Percentiles rank a stretch among this genome's conserved stretches.
These are phyloP conservation scores for Passalora sequoiae DNA, from an alignment of 2,329 filamentous ascomycete genomes.

Conservation along the genomic window DNA sequence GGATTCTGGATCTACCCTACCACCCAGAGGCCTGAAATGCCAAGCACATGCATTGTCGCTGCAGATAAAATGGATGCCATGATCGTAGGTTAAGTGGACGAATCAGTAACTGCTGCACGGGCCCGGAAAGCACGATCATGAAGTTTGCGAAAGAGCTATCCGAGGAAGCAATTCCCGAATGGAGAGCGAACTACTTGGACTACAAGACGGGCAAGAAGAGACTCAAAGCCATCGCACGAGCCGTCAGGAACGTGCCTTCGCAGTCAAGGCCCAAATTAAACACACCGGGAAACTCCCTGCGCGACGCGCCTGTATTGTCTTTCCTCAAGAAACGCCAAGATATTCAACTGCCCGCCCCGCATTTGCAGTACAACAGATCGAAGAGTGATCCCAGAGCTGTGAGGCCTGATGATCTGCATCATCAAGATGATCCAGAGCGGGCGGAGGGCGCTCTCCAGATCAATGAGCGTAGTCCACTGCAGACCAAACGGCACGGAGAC, in stretches of 20 bases:
- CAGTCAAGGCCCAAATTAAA: slow-evolving; percentile 8
- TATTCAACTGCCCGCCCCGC: too few relatives aligned
- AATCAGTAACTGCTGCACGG: too few relatives aligned
- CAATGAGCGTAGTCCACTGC: slow-evolving; percentile 31
- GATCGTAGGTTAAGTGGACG: too few relatives aligned
- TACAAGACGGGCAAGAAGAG: slow-evolving; percentile 58
- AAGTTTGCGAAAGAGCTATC: slow-evolving; percentile 60
- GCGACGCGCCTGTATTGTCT: background rate
- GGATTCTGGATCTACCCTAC: too few relatives aligned
- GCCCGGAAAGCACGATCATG: too few relatives aligned
- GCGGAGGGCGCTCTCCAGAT: slow-evolving; percentile 2
- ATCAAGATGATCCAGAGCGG: too few relatives aligned
- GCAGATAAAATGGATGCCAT: too few relatives aligned
- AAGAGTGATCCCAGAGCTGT: background rate
- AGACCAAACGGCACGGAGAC: slow-evolving; percentile 25
- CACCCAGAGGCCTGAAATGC: too few relatives aligned
- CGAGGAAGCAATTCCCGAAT: slow-evolving; percentile 85
- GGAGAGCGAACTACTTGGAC: slow-evolving; percentile 88
- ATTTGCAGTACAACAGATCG: background rate
- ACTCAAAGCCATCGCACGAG: slow-evolving; percentile 1
- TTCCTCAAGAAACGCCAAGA: background rate
- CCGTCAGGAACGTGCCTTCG: background rate
- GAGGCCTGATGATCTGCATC: too few relatives aligned
- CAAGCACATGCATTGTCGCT: too few relatives aligned
- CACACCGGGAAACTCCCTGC: slow-evolving; percentile 1